Conservation (phyloP, 768 basidiomycete genomes). For the Hypholoma sublateritium region DNA sequence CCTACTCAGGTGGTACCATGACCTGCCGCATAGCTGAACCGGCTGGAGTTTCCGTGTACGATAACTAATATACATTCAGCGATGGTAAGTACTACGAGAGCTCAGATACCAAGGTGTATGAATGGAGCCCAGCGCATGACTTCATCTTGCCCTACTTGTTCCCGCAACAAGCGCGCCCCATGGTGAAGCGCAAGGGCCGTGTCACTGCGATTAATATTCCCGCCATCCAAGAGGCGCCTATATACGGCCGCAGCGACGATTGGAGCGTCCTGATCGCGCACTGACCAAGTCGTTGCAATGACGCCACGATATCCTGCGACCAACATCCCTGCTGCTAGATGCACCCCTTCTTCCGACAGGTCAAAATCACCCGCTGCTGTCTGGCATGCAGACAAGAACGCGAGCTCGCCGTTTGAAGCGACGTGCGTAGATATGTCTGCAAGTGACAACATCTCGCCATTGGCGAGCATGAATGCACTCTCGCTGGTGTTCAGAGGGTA, state of each 20-base stretch:
- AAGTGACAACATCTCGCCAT: slow-evolving; percentile 15
- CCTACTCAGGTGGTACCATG: too few species aligned
- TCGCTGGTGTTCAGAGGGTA: slow-evolving; percentile 23
- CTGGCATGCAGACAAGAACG: slow-evolving; percentile 44
- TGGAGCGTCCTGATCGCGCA: slow-evolving; percentile 33
- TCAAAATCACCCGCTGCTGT: slow-evolving; percentile 32
- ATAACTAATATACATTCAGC: too few species aligned
- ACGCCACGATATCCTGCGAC: slow-evolving; percentile 27
- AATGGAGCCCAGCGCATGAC: slow-evolving; percentile 21
- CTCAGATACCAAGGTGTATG: slow-evolving; percentile 23
- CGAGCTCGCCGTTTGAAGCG: slow-evolving; percentile 26
- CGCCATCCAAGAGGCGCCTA: slow-evolving; percentile 6
- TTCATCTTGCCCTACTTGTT: not conserved
- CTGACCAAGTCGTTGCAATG: slow-evolving; percentile 44
- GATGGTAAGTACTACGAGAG: too few species aligned
- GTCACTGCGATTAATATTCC: not conserved
- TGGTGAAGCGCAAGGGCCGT: not conserved
- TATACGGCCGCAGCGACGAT: slow-evolving; percentile 33
- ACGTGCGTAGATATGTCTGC: slow-evolving; percentile 19
- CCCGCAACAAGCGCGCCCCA: not conserved
- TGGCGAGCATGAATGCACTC: slow-evolving; percentile 21
- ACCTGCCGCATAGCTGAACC: too few species aligned
- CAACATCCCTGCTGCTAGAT: slow-evolving; percentile 40
- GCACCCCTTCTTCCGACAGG: slow-evolving; percentile 24
- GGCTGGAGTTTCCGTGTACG: too few species aligned